Evolutionary conservation across 2,329 filamentous ascomycete species (phyloP), one percentile per base, ranked within the genome.

Genomic region (Calonectria pteridis): DNA sequence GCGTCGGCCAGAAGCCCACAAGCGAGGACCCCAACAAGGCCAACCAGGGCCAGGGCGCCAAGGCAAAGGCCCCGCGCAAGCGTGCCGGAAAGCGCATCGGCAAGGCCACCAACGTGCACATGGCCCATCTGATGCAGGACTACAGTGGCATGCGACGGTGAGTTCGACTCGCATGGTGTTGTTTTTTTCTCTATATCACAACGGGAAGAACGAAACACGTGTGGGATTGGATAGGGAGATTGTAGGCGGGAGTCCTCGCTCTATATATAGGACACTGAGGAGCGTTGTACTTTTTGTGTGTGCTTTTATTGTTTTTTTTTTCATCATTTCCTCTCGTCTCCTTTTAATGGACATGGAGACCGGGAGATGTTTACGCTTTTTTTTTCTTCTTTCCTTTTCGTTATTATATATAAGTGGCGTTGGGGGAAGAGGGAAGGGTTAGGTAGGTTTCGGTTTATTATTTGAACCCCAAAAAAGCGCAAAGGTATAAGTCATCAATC

Each of bases 71-170:
- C 86, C 92, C 93, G 84, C 94, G 94, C 86, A 94, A 94, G 83
- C 88, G 92, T 55, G 86, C 87, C 31, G 85, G 86, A 78, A 91
- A 94, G 77, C 90, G 92, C 73, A 91, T 91, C 51, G 94, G 94
- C 77, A 97, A 96, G 89, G 92, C 93, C 71, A 97, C 95, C 31
- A 98, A 98, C 83, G 92, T 92, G 33, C 95, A 98, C 83, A 97
- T 98, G 95, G 89, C 89, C 78, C 92, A 93, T 76, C 89, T 98
- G 73, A 88, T 98, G 82, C 93, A 95, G 86, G 94, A 96, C 82
- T 96, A 88, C 81, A 89, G 87, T 75, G 84, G 86, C 67, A 81
- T 87, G 77, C 86, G 87, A 78, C 82, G 86, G 72, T 88, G 79
- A 84, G 20, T 16, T n/a, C 2, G 16, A 18, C n/a, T 6, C 18